These are phyloP conservation scores for Bertia moriformis DNA, from an alignment of 2,329 filamentous ascomycete genomes.

Conservation along the genomic window DNA sequence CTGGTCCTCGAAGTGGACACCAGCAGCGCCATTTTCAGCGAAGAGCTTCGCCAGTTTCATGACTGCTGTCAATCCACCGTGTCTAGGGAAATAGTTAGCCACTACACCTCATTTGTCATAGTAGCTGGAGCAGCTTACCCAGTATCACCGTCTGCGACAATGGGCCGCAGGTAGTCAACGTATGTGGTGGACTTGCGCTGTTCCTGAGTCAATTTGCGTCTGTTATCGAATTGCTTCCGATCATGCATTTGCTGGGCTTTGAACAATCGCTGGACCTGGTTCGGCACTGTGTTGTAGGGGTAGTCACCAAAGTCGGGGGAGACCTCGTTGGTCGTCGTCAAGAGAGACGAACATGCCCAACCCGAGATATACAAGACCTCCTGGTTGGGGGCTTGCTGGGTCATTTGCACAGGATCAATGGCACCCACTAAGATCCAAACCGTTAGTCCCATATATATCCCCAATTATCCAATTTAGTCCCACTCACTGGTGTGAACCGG, in stretches of 20 bases:
- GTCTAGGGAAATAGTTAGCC: too few relatives aligned
- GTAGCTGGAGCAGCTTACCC: constrained; percentile 51
- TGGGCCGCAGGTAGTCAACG: constrained; percentile 81
- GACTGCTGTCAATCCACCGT: constrained; percentile 83
- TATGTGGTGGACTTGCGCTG: constrained; percentile 68
- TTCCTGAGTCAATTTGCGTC: constrained; percentile 62
- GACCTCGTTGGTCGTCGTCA: constrained; percentile 92
- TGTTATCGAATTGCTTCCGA: constrained; percentile 79
- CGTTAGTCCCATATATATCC: background rate
- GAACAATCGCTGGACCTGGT: constrained; percentile 89
- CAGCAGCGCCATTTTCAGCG: constrained; percentile 89
- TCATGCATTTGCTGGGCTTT: constrained; percentile 97
- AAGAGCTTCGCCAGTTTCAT: constrained; percentile 95
- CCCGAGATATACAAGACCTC: constrained; percentile 93
- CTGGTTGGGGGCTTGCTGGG: constrained; percentile 89
- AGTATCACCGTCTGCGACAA: constrained; percentile 91
- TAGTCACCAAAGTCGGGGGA: constrained; percentile 97
- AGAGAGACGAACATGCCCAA: constrained; percentile 88
- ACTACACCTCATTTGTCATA: too few relatives aligned
- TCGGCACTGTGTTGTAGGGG: constrained; percentile 96
- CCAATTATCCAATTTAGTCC: background rate
- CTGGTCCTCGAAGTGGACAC: constrained; percentile 95
- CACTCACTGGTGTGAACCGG: constrained; percentile 80
- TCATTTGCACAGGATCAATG: constrained; percentile 99
- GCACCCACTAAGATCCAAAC: constrained; percentile 57